Evolutionary conservation across 306 rosid species (phyloP).

Genomic region (Gillenia trifoliata): DNA sequence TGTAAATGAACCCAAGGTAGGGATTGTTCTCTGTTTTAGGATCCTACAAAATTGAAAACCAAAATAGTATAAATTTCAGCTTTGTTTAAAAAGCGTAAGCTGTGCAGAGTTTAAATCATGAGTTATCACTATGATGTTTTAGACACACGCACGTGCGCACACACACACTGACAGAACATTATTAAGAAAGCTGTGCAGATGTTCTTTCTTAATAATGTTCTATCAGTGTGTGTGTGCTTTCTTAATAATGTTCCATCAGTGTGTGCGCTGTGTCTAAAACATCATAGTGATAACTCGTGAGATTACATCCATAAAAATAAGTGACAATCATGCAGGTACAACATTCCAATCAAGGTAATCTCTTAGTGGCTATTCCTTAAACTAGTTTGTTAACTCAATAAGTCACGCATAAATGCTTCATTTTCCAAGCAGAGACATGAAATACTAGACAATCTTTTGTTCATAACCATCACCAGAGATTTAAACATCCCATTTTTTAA

Average conservation of each 20-base stretch:
- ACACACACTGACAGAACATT: no score
- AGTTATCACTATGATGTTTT: no score
- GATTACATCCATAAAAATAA: background rate
- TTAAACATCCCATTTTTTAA: background rate
- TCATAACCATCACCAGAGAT: background rate
- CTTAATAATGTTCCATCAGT: background rate
- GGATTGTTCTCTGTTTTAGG: constrained; percentile 56
- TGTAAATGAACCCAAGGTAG: constrained; percentile 52
- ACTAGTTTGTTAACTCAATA: no score
- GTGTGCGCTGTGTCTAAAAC: background rate
- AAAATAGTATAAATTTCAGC: background rate
- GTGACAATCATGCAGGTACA: background rate
- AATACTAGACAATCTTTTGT: no score
- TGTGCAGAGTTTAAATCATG: background rate
- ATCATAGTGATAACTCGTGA: background rate
- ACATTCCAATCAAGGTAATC: background rate
- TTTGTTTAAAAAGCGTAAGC: background rate
- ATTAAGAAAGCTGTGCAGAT: no score
- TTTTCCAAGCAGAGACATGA: background rate
- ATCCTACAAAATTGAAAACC: constrained; percentile 26
- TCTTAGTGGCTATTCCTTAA: background rate
- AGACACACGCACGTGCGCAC: no score
- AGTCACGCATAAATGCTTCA: background rate
- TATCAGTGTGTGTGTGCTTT: background rate
- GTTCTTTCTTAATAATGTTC: background rate